These are phyloP conservation scores for Globisporangium spinosum DNA, from an alignment of 352 stramenopile genomes.

Conservation along the genomic window DNA sequence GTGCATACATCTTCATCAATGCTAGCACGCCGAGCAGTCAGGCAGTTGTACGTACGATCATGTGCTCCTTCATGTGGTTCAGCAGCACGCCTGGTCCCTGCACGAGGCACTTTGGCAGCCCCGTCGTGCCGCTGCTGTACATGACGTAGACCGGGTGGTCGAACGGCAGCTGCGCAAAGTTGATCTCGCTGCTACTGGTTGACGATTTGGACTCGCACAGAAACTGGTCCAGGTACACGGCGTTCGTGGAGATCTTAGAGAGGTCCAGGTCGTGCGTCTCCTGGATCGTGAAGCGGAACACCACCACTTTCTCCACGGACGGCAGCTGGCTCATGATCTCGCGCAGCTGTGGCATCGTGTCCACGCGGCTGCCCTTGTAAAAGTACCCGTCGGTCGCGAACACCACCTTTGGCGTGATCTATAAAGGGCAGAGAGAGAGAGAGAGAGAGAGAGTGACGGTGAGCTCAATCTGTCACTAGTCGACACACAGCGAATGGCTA, in stretches of 20 bases:
- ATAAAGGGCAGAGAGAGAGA: not conserved
- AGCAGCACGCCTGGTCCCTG: conserved; percentile 72
- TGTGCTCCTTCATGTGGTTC: conserved; percentile 81
- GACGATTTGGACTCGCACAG: conserved; percentile 27
- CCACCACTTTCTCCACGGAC: conserved; percentile 55
- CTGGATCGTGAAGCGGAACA: conserved; percentile 63
- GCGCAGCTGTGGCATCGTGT: conserved; percentile 55
- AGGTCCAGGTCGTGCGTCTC: conserved; percentile 54
- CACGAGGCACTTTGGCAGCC: conserved; percentile 85
- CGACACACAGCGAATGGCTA: not conserved
- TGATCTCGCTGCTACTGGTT: conserved; percentile 31
- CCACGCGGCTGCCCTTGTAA: conserved; percentile 70
- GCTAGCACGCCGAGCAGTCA: not conserved
- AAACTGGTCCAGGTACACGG: conserved; percentile 57
- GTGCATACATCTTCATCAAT: not conserved
- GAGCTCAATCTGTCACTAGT: not conserved
- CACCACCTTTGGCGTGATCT: conserved; percentile 74
- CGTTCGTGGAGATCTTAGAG: conserved; percentile 39
- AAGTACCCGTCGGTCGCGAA: conserved; percentile 77
- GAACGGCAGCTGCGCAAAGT: conserved; percentile 75
- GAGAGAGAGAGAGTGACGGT: not conserved
- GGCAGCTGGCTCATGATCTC: conserved; percentile 62
- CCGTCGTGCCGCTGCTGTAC: conserved; percentile 86
- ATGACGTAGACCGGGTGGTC: conserved; percentile 88
- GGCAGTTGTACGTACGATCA: conserved; percentile 38